Percentiles rank a stretch among this genome's conserved stretches.
Conservation (phyloP, 306 rosid genomes). For the Cicer judaicum region DNA sequence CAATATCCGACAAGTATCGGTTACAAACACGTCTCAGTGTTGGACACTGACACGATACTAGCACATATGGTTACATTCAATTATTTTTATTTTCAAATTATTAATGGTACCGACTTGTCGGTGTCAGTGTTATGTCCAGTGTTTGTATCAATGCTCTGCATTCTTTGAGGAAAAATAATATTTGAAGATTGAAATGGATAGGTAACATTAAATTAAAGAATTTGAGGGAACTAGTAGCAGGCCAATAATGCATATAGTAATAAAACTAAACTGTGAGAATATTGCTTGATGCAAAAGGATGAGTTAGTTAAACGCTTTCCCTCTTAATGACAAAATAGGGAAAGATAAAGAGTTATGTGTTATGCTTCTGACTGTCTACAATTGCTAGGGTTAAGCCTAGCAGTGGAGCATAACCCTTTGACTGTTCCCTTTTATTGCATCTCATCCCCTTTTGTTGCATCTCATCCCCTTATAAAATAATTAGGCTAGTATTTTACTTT, state of each 20-base stretch:
- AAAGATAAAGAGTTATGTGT: background rate
- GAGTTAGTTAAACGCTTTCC: background rate
- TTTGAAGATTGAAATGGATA: background rate
- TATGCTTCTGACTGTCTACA: background rate
- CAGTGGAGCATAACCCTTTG: background rate
- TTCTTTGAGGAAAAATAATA: no score
- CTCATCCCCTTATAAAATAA: background rate
- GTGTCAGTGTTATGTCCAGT: no score
- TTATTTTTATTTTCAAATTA: no score
- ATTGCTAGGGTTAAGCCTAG: background rate
- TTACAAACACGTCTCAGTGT: no score
- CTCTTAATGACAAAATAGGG: background rate
- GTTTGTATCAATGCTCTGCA: no score
- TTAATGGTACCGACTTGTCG: no score
- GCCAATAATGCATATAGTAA: no score
- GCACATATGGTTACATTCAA: no score
- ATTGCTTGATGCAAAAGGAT: background rate
- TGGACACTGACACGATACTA: no score
- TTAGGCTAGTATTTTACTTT: background rate
- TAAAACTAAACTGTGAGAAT: background rate
- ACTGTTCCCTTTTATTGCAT: background rate
- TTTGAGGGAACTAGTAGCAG: background rate
- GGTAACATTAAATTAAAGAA: background rate
- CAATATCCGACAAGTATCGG: no score
- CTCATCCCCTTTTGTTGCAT: background rate